These are phyloP conservation scores for Termitomyces sp. DNA, from an alignment of 1,284 basidiomycete genomes.

Conservation along the genomic window DNA sequence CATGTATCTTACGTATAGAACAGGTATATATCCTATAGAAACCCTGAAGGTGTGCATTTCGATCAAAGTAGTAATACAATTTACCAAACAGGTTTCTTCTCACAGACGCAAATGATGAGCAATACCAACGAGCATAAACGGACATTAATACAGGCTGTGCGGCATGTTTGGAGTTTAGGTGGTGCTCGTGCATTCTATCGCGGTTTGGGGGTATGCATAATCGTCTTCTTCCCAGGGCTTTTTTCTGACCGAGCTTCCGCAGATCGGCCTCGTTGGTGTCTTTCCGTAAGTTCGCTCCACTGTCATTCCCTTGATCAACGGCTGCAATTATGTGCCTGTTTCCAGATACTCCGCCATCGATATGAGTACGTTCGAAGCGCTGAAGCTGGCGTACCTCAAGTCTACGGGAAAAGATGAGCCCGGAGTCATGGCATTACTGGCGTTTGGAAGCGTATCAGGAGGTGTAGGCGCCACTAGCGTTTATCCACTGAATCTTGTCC, in stretches of 20 bases:
- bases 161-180: conserved; percentile 75
- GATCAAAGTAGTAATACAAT: conserved; percentile 1
- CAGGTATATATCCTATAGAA: conserved; percentile 87
- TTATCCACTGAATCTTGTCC: conserved; percentile 89
- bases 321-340: neutral
- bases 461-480: conserved; percentile 90
- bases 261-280: conserved; percentile 87
- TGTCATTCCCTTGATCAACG: conserved; percentile 6
- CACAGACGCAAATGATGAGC: conserved; percentile 91
- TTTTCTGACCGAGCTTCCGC: conserved; percentile 17
- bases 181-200: conserved; percentile 86
- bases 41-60: conserved; percentile 64
- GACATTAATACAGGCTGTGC: conserved; percentile 56
- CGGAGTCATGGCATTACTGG: conserved; percentile 74
- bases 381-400: conserved; percentile 79
- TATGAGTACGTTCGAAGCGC: conserved; percentile 92
- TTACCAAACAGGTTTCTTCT: conserved; percentile 14
- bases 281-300: conserved; percentile 72
- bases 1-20: conserved; percentile 17
- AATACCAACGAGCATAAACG: conserved; percentile 60
- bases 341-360: conserved; percentile 82
- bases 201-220: conserved; percentile 72
- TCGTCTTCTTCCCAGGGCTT: neutral
- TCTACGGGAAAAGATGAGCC: conserved; percentile 83
- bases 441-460: conserved; percentile 86